Conservation (phyloP, 2,329 filamentous ascomycete genomes). For the Pseudogymnoascus sp. region DNA sequence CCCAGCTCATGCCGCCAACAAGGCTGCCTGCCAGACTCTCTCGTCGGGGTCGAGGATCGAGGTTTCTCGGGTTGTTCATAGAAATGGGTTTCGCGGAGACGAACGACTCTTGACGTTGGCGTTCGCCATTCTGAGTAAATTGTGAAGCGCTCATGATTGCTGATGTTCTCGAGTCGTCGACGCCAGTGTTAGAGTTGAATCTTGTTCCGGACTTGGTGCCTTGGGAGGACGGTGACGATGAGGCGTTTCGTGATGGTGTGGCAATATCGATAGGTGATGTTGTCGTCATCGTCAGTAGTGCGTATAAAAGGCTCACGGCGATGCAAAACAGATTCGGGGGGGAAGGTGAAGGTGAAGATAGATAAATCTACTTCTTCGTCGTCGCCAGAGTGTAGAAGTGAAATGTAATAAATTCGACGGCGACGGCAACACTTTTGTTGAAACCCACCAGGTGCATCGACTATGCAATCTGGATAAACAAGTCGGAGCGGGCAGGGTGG, state of each 20-base stretch:
- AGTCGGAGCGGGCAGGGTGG: slow-evolving; percentile 7
- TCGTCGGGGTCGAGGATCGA: slow-evolving; percentile 49
- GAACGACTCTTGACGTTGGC: slow-evolving; percentile 55
- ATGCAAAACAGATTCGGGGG: neutral
- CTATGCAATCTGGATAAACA: slow-evolving; percentile 8
- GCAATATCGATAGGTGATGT: slow-evolving; percentile 31
- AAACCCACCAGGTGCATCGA: slow-evolving; percentile 9
- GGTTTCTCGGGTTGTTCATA: slow-evolving; percentile 54
- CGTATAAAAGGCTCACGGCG: neutral
- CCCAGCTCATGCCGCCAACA: slow-evolving; percentile 90
- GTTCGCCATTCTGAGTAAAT: slow-evolving; percentile 50
- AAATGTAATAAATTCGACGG: neutral
- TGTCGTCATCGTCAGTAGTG: slow-evolving; percentile 24
- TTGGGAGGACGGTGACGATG: slow-evolving; percentile 33
- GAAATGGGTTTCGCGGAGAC: slow-evolving; percentile 60
- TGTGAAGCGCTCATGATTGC: slow-evolving; percentile 52
- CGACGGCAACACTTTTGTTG: slow-evolving; percentile 3
- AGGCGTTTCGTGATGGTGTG: slow-evolving; percentile 27
- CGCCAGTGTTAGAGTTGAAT: slow-evolving; percentile 23
- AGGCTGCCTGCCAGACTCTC: slow-evolving; percentile 58
- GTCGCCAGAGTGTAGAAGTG: slow-evolving; percentile 1
- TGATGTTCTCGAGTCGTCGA: slow-evolving; percentile 27
- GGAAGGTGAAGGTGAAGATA: neutral
- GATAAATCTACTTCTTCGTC: neutral
- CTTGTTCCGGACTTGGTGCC: slow-evolving; percentile 19